Conservation (phyloP, 768 basidiomycete species). For the Boletus rubropictus region DNA sequence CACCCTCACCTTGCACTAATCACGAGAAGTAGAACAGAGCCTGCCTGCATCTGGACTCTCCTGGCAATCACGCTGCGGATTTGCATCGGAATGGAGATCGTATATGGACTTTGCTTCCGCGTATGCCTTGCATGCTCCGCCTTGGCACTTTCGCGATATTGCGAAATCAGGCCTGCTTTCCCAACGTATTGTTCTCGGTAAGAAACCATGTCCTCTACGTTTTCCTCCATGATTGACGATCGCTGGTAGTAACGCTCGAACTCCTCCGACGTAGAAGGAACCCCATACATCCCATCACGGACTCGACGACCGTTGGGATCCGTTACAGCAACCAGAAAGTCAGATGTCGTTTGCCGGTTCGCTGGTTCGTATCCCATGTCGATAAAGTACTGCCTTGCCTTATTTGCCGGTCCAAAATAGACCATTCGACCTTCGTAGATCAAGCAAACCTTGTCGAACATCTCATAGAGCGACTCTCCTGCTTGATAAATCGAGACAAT, state of each 20-base stretch:
- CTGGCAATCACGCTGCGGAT: slow-evolving; percentile 42
- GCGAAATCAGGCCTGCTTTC: slow-evolving; percentile 35
- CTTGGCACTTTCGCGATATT: slow-evolving; percentile 45
- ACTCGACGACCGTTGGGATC: slow-evolving; percentile 56
- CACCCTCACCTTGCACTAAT: slow-evolving; percentile 24
- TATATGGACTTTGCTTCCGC: slow-evolving; percentile 42
- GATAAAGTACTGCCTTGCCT: slow-evolving; percentile 55
- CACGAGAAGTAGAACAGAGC: slow-evolving; percentile 33
- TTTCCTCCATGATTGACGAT: slow-evolving; percentile 37
- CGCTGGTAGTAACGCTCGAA: slow-evolving; percentile 46
- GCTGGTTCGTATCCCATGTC: slow-evolving; percentile 51
- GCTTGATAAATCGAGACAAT: slow-evolving; percentile 87
- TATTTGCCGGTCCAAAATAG: slow-evolving; percentile 52
- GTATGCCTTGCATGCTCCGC: slow-evolving; percentile 49
- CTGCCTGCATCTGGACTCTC: slow-evolving; percentile 42
- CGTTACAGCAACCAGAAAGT: slow-evolving; percentile 57
- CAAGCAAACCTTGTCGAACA: slow-evolving; percentile 69
- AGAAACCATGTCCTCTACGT: slow-evolving; percentile 42
- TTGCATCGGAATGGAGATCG: slow-evolving; percentile 45
- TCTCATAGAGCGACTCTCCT: slow-evolving; percentile 57
- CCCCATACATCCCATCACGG: slow-evolving; percentile 27
- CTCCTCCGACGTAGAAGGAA: slow-evolving; percentile 46
- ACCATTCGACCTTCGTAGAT: slow-evolving; percentile 55
- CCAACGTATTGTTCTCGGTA: slow-evolving; percentile 46
- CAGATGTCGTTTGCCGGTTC: slow-evolving; percentile 56